Evolutionary conservation across 345 rosid genomes (phyloP).

Genomic region (Cardamine occulta): DNA sequence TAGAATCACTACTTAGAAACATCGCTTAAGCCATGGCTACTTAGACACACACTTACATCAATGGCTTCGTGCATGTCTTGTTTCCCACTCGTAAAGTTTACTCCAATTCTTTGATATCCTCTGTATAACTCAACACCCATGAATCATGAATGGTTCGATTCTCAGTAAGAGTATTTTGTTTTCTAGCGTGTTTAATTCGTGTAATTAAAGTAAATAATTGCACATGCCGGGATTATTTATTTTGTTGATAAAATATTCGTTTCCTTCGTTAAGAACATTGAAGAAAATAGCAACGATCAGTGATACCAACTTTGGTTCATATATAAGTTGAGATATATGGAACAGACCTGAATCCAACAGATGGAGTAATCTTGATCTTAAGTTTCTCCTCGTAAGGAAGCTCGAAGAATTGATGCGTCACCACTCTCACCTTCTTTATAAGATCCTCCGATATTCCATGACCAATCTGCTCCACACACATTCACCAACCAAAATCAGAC

Average conservation of each 20-base stretch:
- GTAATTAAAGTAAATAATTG: not conserved
- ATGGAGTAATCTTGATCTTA: slow-evolving; percentile 61
- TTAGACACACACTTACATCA: slow-evolving; percentile 51
- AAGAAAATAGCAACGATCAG: not conserved
- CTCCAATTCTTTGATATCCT: slow-evolving; percentile 76
- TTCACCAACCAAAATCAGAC: slow-evolving; percentile 7
- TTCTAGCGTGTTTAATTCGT: too few relatives aligned
- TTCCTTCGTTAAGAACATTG: not conserved
- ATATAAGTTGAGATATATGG: not conserved
- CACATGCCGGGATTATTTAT: not conserved
- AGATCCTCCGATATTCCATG: slow-evolving; percentile 73
- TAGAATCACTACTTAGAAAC: not conserved
- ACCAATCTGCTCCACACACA: slow-evolving; percentile 60
- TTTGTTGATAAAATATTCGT: too few relatives aligned
- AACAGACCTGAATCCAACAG: slow-evolving; percentile 62
- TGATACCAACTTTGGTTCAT: not conserved
- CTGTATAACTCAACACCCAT: slow-evolving; percentile 46
- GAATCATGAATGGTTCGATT: not conserved
- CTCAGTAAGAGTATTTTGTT: not conserved
- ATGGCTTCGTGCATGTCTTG: slow-evolving; percentile 84
- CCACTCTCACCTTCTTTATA: slow-evolving; percentile 53
- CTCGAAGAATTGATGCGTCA: slow-evolving; percentile 53
- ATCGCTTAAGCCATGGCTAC: not conserved
- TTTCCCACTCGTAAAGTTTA: slow-evolving; percentile 72
- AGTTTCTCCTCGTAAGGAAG: slow-evolving; percentile 66